Percentiles rank a stretch among this genome's conserved stretches.
Evolutionary conservation across 108 stramenopile genomes (phyloP).

Genomic region (Fragilariopsis cylindrus): DNA sequence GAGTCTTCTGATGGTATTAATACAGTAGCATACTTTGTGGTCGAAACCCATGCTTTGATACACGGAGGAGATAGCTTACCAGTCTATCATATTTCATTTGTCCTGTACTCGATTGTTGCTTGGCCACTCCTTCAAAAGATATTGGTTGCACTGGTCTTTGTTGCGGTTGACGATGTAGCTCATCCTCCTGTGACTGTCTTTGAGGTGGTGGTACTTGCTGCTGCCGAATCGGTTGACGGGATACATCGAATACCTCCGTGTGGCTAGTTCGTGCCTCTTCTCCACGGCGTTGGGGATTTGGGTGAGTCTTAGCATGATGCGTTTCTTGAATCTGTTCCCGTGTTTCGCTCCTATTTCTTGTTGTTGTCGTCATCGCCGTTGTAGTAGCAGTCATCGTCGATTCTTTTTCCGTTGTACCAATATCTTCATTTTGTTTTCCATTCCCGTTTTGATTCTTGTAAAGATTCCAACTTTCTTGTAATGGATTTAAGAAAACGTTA

Average conservation of each 20-base stretch:
- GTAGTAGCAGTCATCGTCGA: too few species aligned
- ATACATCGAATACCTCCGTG: too few species aligned
- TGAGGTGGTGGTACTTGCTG: neutral
- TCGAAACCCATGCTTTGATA: neutral
- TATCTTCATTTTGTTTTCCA: neutral
- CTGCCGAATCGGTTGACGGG: neutral
- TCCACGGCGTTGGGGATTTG: too few species aligned
- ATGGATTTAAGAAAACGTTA: neutral
- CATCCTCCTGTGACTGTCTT: neutral
- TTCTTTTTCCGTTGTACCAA: too few species aligned
- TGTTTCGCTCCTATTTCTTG: too few species aligned
- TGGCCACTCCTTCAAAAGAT: conserved; percentile 16
- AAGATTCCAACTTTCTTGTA: conserved; percentile 10
- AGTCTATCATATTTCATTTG: neutral
- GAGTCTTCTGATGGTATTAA: too few species aligned
- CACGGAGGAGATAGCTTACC: neutral
- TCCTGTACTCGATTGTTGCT: neutral
- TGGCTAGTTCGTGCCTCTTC: too few species aligned
- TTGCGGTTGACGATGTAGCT: neutral
- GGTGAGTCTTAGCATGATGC: too few species aligned
- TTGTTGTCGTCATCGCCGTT: too few species aligned
- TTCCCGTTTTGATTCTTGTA: neutral
- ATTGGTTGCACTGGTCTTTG: conserved; percentile 12
- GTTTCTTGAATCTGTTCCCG: too few species aligned
- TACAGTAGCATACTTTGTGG: neutral